Evolutionary conservation across 352 stramenopile genomes (phyloP), one percentile per base, ranked within the genome.

Genomic region (Elongisporangium undulatum): DNA sequence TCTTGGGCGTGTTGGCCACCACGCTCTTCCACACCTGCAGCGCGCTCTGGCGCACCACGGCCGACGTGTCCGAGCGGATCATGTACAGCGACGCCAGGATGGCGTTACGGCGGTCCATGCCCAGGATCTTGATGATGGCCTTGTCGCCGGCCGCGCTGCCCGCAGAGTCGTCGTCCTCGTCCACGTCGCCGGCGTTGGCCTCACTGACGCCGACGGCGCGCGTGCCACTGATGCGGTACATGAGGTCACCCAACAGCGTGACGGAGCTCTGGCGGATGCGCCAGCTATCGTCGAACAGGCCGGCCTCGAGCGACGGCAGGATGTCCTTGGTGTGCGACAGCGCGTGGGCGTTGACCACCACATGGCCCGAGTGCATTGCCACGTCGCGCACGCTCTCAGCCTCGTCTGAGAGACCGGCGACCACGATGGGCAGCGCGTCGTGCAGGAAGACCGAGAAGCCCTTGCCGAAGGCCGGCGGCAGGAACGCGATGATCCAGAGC

Each of bases 11-110:
- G 79, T 99, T 99, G 49, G 80, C 74, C 4, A 99, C 97, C 23
- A 99, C 92, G 62, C 95, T 99, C 87, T 99, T 99, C 97, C 97
- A 99, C 19, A 96, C 86, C 73, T 99, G 95, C 39, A 99, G 73
- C 41, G 98, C 95, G 58, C 82, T 95, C 69, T 99, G 96, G 16
- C 97, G 94, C 62, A 99, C 98, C 13, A 98, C 85, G 12, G 94
- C 85, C 50, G 91, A 96, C 34, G 90, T 98, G 74, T 99, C 98
- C 53, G 92, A 99, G 53, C 97, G 89, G 61, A 98, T 95, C 69
- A 99, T 97, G 83, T 99, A 99, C 19, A 99, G 75, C 59, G 94
- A 98, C 53, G 97, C 89, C 52, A 99, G 85, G 55, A 99, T 97
- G 22, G 94, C 89, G 66, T 98, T 98, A 50, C 96, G 88, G 24